Evolutionary conservation across 768 basidiomycete species (phyloP).

Genomic region (Russula brevipes): DNA sequence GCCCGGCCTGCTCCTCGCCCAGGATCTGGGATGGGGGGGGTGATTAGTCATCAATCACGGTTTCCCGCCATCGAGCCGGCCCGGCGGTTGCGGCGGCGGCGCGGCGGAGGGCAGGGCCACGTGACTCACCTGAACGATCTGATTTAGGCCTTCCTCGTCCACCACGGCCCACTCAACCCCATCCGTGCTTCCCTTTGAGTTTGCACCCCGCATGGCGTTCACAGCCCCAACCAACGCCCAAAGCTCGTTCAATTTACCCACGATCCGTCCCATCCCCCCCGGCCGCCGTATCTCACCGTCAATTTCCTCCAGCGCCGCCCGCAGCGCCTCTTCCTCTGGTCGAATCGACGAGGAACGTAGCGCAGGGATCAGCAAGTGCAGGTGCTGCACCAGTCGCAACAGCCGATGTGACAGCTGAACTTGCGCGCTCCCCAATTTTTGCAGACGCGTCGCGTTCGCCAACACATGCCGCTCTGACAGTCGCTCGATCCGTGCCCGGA

Average conservation of each 20-base stretch:
- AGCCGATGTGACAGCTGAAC: constrained; percentile 68
- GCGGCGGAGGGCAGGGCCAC: constrained; percentile 5
- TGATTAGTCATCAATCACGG: neutral
- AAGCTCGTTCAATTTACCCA: constrained; percentile 72
- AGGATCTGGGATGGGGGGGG: constrained; percentile 48
- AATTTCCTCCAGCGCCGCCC: constrained; percentile 65
- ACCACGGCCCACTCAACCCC: constrained; percentile 76
- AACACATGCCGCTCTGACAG: constrained; percentile 60
- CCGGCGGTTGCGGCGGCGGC: neutral
- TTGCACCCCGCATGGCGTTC: constrained; percentile 50
- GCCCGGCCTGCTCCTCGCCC: constrained; percentile 69
- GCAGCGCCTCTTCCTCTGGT: constrained; percentile 74
- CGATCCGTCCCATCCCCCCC: constrained; percentile 52
- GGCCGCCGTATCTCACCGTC: constrained; percentile 61
- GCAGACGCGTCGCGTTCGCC: constrained; percentile 61
- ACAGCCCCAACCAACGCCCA: constrained; percentile 82
- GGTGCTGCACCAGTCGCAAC: constrained; percentile 62
- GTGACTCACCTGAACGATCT: constrained; percentile 60
- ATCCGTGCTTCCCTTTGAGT: constrained; percentile 38
- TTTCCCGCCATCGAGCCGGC: neutral
- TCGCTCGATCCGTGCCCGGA: constrained; percentile 56
- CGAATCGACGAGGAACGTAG: constrained; percentile 70
- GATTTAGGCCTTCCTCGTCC: constrained; percentile 75
- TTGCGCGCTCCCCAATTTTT: constrained; percentile 57
- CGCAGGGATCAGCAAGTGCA: constrained; percentile 73